phyloP scores from a whole-genome alignment of 352 stramenopile species.

The Globisporangium mamillatum region DNA sequence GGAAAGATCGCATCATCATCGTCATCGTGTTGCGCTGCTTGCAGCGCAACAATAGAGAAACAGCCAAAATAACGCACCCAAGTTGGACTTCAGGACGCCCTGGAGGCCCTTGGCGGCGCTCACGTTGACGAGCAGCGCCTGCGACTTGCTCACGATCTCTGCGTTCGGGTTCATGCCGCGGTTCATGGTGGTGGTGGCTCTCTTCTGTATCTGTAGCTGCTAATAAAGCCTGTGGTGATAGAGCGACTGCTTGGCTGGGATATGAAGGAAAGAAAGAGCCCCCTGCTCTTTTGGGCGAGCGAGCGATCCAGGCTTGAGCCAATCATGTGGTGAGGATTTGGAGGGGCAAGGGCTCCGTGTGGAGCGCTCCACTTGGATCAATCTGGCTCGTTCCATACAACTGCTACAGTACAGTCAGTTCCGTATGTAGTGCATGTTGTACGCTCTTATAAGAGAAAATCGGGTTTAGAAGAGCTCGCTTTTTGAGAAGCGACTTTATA shows the following conservation, averaged over 20 bases:
- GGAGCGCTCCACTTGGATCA: background rate
- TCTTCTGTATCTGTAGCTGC: background rate
- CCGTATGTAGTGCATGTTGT: too few species aligned
- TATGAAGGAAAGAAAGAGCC: background rate
- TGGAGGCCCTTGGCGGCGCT: conserved; percentile 96
- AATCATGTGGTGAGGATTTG: conserved; percentile 7
- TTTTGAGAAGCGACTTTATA: too few species aligned
- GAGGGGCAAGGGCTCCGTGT: background rate
- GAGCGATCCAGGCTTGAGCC: background rate
- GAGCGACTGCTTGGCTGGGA: background rate
- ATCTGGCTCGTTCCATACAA: background rate
- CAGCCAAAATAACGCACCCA: conserved; percentile 48
- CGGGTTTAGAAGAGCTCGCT: too few species aligned
- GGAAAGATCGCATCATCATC: background rate
- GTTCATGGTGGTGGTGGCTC: background rate
- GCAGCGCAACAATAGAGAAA: background rate
- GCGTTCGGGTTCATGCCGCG: conserved; percentile 92
- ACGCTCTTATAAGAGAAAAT: too few species aligned
- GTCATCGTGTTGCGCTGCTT: background rate
- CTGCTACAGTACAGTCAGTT: too few species aligned
- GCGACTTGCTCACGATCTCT: conserved; percentile 96
- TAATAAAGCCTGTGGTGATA: background rate
- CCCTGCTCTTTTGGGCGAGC: background rate
- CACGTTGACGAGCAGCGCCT: conserved; percentile 97
- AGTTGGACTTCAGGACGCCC: conserved; percentile 93